phyloP scores from a whole-genome alignment of 257 asterid genomes.

The Nicotiana paniculata region DNA sequence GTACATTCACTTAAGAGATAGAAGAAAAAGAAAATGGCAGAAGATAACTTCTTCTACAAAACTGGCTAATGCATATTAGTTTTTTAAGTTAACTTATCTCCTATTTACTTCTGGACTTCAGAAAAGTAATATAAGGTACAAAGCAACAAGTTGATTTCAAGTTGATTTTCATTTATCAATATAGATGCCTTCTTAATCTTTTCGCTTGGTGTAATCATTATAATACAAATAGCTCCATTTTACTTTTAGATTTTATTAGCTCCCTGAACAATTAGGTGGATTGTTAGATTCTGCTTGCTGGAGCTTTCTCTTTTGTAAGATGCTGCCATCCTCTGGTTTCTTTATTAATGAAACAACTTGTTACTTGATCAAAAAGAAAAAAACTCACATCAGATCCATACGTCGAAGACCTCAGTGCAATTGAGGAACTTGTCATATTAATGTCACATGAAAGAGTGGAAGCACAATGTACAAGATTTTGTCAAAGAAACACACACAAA shows the following conservation, averaged over 20 bases:
- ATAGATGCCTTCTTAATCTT: no score
- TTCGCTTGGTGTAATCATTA: no score
- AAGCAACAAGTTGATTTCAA: no score
- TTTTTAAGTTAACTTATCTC: not conserved
- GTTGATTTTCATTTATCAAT: not conserved
- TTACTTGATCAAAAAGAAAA: no score
- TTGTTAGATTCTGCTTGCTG: no score
- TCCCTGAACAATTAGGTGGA: no score
- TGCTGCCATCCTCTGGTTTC: no score
- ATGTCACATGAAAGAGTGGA: not conserved
- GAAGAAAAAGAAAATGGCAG: not conserved
- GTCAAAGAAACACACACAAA: not conserved
- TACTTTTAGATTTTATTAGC: no score
- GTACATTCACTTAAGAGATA: not conserved
- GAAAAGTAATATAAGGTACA: not conserved
- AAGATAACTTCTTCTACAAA: not conserved
- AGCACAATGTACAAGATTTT: not conserved
- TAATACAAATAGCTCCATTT: no score
- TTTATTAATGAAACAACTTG: no score
- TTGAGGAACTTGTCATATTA: not conserved
- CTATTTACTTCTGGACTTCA: not conserved
- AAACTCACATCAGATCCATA: not conserved
- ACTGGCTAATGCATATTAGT: not conserved
- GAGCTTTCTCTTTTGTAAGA: no score
- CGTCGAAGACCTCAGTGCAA: not conserved